Evolutionary conservation across 495 filamentous ascomycete genomes (phyloP).

Genomic region (Letharia columbiana): DNA sequence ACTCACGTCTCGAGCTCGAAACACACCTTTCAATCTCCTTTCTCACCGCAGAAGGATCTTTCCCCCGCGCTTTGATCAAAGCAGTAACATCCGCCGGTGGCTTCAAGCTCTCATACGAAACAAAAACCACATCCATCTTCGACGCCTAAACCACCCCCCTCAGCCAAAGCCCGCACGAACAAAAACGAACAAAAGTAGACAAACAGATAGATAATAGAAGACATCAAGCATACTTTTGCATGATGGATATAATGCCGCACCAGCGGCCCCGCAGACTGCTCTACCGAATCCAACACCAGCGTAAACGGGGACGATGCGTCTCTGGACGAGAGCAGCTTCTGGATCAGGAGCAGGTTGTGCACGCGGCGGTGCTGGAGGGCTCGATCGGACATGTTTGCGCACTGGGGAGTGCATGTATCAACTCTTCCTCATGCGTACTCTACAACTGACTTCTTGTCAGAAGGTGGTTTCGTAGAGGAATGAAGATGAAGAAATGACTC

Average conservation of each 20-base stretch:
- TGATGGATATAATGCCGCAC: constrained; percentile 64
- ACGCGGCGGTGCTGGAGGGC: constrained; percentile 53
- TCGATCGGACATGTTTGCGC: constrained; percentile 4
- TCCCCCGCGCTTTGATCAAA: constrained; percentile 56
- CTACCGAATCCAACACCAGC: constrained; percentile 72
- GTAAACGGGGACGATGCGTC: constrained; percentile 82
- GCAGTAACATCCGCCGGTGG: constrained; percentile 47
- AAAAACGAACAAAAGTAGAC: no score
- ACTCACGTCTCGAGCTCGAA: constrained; percentile 19
- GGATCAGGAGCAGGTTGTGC: constrained; percentile 79
- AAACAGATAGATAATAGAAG: no score
- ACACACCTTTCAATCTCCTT: constrained; percentile 42
- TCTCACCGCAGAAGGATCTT: constrained; percentile 42
- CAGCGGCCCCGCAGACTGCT: constrained; percentile 68
- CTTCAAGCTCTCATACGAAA: constrained; percentile 68
- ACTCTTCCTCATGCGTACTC: no score
- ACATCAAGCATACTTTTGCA: constrained; percentile 50
- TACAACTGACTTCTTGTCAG: no score
- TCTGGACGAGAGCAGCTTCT: constrained; percentile 67
- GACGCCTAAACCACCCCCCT: constrained; percentile 31
- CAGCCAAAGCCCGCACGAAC: constrained; percentile 7
- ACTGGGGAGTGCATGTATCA: no score
- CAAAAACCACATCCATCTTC: constrained; percentile 57
- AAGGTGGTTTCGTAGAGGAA: no score
- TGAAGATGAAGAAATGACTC: neutral